Base-by-base conservation (phyloP, 106 monocot genomes). In the Platanthera zijinensis region DNA sequence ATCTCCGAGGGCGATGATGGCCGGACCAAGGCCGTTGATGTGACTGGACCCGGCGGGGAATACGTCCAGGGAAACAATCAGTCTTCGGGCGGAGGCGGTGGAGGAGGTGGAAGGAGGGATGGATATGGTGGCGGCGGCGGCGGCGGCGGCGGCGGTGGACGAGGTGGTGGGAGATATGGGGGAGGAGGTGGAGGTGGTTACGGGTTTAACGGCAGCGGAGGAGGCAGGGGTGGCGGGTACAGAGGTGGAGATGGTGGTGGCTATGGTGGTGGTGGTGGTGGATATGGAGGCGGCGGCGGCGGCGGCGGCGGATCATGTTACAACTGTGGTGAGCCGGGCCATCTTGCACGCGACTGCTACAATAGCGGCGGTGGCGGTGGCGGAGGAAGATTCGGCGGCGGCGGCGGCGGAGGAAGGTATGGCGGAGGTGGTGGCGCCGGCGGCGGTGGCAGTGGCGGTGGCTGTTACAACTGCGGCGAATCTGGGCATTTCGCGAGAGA, bases 261-360 rank as follows among this genome's bases (percentile, higher is more conserved):
- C 0, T 67, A 75, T 10, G 28, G 59, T 0, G 67, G 74, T 1
- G 53, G 75, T 5, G 59, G 56, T 0, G 77, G 82, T 10, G 71
- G 76, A 0, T 69, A 57, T 0, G 71, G 81, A 0, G 82, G 77
- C 0, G 50, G 71, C 4, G 70, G 75, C 3, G 79, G 76, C 1
- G 79, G 73, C 6, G 89, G 79, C 18, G 83, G 75, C 17, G 78
- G 77, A 19, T 78, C 69, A 14, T 86, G 89, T 48, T 89, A 86
- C 75, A 84, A 79, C 51, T 86, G 89, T 72, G 86, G 86, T 8
- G 69, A 73, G 75, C 68, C 51, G 1, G 89, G 86, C 5, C 86
- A 86, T 62, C 69, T 83, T 47, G 86, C 86, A 5, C 77, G 86
- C 74, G 86, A 86, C 17, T 86, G 86, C 53, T 72, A 72, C 72